Conservation (phyloP, 257 asterid species). For the Ilex asprella region DNA sequence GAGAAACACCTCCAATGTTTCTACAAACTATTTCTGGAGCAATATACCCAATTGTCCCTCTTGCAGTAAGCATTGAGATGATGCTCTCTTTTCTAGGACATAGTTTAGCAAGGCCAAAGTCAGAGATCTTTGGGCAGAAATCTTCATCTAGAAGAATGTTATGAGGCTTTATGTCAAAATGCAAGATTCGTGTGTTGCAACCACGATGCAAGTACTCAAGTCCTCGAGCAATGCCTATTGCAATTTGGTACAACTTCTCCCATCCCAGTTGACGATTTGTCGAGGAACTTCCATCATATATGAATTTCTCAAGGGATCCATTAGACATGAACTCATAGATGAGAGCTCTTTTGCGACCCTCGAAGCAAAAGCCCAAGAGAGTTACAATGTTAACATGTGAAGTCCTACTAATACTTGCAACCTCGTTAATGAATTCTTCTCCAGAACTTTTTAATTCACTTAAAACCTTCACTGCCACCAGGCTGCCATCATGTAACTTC, state of each 20-base stretch:
- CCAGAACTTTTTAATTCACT: no score
- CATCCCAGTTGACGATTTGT: constrained; percentile 3
- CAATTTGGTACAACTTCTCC: constrained; percentile 11
- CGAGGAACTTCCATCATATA: constrained; percentile 1
- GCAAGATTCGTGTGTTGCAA: constrained; percentile 22
- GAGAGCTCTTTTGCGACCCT: constrained; percentile 28
- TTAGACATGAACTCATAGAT: constrained; percentile 37
- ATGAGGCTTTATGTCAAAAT: constrained; percentile 37
- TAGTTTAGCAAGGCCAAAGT: constrained; percentile 28
- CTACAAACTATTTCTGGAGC: constrained; percentile 29
- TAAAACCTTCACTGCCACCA: no score
- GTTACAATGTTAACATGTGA: no score
- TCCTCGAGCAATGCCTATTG: constrained; percentile 35
- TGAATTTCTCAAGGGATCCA: constrained; percentile 30
- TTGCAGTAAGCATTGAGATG: constrained; percentile 22
- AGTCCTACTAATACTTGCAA: no score
- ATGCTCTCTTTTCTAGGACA: constrained; percentile 24
- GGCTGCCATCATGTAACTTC: constrained; percentile 8
- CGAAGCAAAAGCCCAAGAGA: constrained; percentile 18
- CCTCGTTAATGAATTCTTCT: no score
- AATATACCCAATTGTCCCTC: constrained; percentile 40
- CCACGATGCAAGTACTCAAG: constrained; percentile 32
- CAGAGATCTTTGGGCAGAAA: constrained; percentile 31
- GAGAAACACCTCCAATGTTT: constrained; percentile 31
- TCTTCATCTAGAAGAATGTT: constrained; percentile 28